These are phyloP conservation scores for Cochlearia excelsa DNA, from an alignment of 345 rosid species.

Conservation along the genomic window DNA sequence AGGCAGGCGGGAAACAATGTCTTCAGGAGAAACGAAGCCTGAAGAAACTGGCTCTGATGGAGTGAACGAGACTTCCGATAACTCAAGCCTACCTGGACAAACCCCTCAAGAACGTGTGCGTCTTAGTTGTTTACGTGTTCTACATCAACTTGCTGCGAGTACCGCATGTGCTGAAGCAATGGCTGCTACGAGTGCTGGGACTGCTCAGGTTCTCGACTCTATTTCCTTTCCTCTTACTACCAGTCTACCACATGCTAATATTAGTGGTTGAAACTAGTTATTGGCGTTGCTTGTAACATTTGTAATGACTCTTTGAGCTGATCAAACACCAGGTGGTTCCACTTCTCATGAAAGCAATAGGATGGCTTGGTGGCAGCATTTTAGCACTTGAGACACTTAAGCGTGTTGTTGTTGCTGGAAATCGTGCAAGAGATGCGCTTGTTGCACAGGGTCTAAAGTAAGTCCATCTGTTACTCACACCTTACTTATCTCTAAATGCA, in stretches of 20 bases:
- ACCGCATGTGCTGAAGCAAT: constrained; percentile 97
- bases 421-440: constrained; percentile 97
- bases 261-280: constrained; percentile 3
- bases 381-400: constrained; percentile 95
- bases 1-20: constrained; percentile 87
- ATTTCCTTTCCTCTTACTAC: constrained; percentile 8
- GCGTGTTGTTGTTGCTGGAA: constrained; percentile 95
- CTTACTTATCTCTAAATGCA: not conserved
- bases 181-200: constrained; percentile 96
- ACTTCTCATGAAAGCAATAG: constrained; percentile 98
- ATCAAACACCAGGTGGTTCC: constrained; percentile 75
- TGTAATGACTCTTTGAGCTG: constrained; percentile 28
- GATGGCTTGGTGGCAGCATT: constrained; percentile 99
- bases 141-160: constrained; percentile 98
- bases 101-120: constrained; percentile 97
- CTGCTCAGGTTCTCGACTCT: constrained; percentile 62
- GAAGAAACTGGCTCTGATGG: constrained; percentile 47
- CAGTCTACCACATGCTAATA: not conserved
- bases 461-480: constrained; percentile 31
- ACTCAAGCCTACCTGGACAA: constrained; percentile 54
- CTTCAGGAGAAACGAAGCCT: constrained; percentile 58
- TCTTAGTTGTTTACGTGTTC: constrained; percentile 93
- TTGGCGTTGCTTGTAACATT: constrained; percentile 8
- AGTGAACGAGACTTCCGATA: constrained; percentile 52
- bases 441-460: constrained; percentile 98